These are phyloP conservation scores for Mucor racemosus DNA, from an alignment of 371 early-diverging fungal species.

Conservation along the genomic window DNA sequence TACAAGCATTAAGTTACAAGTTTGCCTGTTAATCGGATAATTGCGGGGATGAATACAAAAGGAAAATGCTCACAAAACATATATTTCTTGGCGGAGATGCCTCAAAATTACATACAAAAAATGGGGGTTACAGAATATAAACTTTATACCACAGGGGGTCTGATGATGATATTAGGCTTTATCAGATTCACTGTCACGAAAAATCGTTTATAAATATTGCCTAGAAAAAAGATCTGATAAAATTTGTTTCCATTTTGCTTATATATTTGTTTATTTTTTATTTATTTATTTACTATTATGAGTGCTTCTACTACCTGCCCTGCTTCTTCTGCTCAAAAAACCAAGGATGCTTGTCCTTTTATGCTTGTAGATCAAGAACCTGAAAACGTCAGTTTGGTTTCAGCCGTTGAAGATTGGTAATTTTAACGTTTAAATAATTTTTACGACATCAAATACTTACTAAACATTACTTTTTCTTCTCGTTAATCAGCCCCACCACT, in stretches of 20 bases:
- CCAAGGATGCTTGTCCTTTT: constrained; percentile 15
- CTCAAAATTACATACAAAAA: not conserved
- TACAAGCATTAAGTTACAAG: not conserved
- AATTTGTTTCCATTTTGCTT: constrained; percentile 1
- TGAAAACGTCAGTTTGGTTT: not conserved
- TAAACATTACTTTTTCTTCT: not conserved
- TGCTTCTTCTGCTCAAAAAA: constrained; percentile 1
- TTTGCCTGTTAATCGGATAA: constrained; percentile 7
- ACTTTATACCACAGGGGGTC: constrained; percentile 19
- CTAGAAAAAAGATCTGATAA: constrained; percentile 24
- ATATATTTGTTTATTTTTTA: constrained; percentile 11
- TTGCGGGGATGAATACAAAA: constrained; percentile 10
- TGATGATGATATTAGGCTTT: constrained; percentile 9
- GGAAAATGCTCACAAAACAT: not conserved
- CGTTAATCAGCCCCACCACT: not conserved
- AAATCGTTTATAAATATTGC: not conserved
- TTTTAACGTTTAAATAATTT: not conserved
- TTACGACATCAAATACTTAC: not conserved
- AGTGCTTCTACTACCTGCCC: constrained; percentile 4
- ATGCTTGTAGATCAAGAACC: not conserved
- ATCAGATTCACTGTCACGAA: constrained; percentile 28
- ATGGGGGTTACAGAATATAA: not conserved
- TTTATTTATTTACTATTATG: constrained; percentile 3
- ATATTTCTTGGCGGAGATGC: constrained; percentile 10
- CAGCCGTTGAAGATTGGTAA: not conserved